Evolutionary conservation across 1,284 basidiomycete species (phyloP).

Genomic region (Ceratobasidium sp.): DNA sequence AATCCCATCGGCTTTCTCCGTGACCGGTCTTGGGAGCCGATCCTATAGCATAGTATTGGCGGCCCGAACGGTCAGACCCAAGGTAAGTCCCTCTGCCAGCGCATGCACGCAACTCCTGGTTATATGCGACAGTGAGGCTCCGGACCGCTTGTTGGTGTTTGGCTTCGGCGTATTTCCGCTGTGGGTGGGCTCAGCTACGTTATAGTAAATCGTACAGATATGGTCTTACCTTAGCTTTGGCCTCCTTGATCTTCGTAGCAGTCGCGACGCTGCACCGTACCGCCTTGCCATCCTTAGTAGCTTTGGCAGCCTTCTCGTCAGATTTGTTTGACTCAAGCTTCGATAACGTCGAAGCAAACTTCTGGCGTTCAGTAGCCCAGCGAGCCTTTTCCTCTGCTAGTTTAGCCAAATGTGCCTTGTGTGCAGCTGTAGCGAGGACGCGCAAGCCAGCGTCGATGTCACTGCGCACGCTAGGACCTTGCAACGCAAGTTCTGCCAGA

Average conservation of each 20-base stretch:
- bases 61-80: slow-evolving; percentile 14
- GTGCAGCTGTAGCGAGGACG: slow-evolving; percentile 9
- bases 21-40: slow-evolving; percentile 9
- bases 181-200: background rate
- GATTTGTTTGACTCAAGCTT: background rate
- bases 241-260: slow-evolving; percentile 21
- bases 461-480: slow-evolving; percentile 29
- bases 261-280: slow-evolving; percentile 7
- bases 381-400: slow-evolving; percentile 20
- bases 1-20: slow-evolving; percentile 17
- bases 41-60: slow-evolving; percentile 12
- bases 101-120: slow-evolving; percentile 19
- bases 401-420: slow-evolving; percentile 21
- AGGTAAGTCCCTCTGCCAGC: slow-evolving; percentile 29
- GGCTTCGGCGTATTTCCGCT: slow-evolving; percentile 23
- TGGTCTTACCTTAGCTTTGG: slow-evolving; percentile 25
- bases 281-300: slow-evolving; percentile 18
- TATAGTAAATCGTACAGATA: background rate
- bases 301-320: slow-evolving; percentile 6
- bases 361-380: slow-evolving; percentile 13
- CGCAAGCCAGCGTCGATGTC: slow-evolving; percentile 27
- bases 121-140: slow-evolving; percentile 17
- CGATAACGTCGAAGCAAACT: slow-evolving; percentile 11
- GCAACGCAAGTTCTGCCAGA: slow-evolving; percentile 17
- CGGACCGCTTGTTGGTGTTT: slow-evolving; percentile 19